These are phyloP conservation scores for Sclerotinia glacialis DNA, from an alignment of 2,329 filamentous ascomycete species.

Conservation along the genomic window DNA sequence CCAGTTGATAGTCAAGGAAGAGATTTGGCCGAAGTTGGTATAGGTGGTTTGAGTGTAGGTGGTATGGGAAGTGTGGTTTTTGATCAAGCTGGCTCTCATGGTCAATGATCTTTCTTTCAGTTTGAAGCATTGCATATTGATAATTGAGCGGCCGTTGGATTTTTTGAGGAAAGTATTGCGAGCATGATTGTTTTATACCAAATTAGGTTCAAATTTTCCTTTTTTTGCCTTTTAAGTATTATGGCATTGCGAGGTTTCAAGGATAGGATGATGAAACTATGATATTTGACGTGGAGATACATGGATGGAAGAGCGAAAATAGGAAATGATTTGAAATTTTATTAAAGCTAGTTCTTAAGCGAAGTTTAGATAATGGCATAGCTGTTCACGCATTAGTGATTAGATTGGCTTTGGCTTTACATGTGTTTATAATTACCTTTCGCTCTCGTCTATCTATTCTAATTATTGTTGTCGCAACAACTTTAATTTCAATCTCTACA, in stretches of 20 bases:
- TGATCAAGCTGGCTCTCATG: conserved; percentile 31
- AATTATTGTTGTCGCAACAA: too few species aligned
- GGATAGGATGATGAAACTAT: background rate
- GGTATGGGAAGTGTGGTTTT: conserved; percentile 26
- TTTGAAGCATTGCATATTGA: background rate
- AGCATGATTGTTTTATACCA: conserved; percentile 5
- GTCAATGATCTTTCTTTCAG: conserved; percentile 22
- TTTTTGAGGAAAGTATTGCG: background rate
- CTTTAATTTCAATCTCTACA: too few species aligned
- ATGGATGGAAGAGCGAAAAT: background rate
- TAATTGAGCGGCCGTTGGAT: background rate
- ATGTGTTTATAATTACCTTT: too few species aligned
- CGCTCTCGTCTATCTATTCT: too few species aligned
- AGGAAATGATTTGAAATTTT: too few species aligned
- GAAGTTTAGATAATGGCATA: too few species aligned
- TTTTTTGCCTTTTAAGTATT: background rate
- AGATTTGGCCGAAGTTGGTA: conserved; percentile 24
- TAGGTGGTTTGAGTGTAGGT: conserved; percentile 23
- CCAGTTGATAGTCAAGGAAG: conserved; percentile 50
- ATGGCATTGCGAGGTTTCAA: background rate
- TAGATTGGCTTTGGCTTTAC: too few species aligned
- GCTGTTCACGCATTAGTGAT: too few species aligned
- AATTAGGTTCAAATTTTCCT: background rate
- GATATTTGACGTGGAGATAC: background rate
- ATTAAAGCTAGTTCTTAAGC: too few species aligned